phyloP scores from a whole-genome alignment of 2,329 filamentous ascomycete species.

The Plenodomus lindquistii region DNA sequence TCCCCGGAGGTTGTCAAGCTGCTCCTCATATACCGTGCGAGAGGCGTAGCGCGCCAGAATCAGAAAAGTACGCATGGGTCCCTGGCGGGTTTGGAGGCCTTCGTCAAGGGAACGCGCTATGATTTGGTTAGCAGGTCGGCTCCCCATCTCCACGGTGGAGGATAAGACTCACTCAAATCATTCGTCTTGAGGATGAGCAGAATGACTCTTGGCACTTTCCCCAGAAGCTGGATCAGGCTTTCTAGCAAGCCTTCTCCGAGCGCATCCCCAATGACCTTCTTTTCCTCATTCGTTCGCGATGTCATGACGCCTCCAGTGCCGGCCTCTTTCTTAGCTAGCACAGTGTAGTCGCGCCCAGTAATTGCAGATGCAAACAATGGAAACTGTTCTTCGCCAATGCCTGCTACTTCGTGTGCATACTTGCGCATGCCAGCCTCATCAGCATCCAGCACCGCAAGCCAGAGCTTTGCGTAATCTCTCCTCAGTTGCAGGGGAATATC shows the following conservation, averaged over 20 bases:
- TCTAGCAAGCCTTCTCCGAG: conserved; percentile 87
- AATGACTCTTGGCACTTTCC: conserved; percentile 87
- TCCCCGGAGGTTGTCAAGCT: conserved; percentile 56
- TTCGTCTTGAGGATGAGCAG: conserved; percentile 97
- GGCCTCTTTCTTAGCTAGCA: conserved; percentile 61
- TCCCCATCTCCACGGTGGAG: background rate
- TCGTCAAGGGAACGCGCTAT: conserved; percentile 84
- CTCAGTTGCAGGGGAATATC: conserved; percentile 80
- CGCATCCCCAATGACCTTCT: conserved; percentile 81
- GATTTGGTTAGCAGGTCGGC: conserved; percentile 10
- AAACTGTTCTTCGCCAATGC: conserved; percentile 86
- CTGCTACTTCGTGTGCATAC: conserved; percentile 86
- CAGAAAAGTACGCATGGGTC: conserved; percentile 64
- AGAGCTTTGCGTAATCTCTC: conserved; percentile 91
- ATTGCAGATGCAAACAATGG: conserved; percentile 95
- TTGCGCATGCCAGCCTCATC: conserved; percentile 85
- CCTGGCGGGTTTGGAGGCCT: conserved; percentile 74
- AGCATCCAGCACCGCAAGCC: conserved; percentile 91
- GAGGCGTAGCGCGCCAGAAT: conserved; percentile 68
- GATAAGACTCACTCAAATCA: conserved; percentile 71
- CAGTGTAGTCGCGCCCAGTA: conserved; percentile 85
- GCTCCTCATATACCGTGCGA: conserved; percentile 64
- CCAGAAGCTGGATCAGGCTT: conserved; percentile 84
- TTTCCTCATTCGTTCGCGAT: conserved; percentile 73
- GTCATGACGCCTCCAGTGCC: conserved; percentile 47